phyloP scores from a whole-genome alignment of 164 flowering plant species.

The Saururus chinensis region DNA sequence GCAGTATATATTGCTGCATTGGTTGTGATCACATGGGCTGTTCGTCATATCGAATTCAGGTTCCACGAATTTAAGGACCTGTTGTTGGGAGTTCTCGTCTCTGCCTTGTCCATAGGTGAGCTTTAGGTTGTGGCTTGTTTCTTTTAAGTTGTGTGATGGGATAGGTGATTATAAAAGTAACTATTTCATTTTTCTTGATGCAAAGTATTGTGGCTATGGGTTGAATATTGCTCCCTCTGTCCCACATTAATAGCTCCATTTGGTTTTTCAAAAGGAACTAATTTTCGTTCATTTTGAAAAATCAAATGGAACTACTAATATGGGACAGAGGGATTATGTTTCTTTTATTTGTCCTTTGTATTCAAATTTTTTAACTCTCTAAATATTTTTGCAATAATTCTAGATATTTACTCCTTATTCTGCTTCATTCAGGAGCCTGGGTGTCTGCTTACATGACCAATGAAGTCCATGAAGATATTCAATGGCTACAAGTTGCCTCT shows the following conservation, averaged over 20 bases:
- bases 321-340: no score
- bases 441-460: constrained; percentile 49
- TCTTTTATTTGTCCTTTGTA: background rate
- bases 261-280: no score
- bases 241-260: no score
- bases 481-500: constrained; percentile 63
- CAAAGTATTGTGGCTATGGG: no score
- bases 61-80: constrained; percentile 77
- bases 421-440: constrained; percentile 46
- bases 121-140: constrained; percentile 1
- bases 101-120: constrained; percentile 48
- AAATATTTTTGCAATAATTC: no score
- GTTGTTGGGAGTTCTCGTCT: constrained; percentile 56
- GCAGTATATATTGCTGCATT: constrained; percentile 42
- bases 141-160: background rate
- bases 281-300: no score
- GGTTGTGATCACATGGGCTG: constrained; percentile 46
- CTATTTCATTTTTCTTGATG: no score
- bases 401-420: background rate
- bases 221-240: background rate
- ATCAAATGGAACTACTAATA: no score
- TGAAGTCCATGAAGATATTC: constrained; percentile 50
- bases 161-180: no score
- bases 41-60: constrained; percentile 71
- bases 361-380: no score